These are phyloP conservation scores for Piloderma croceum DNA, from an alignment of 768 basidiomycete species.

Conservation along the genomic window DNA sequence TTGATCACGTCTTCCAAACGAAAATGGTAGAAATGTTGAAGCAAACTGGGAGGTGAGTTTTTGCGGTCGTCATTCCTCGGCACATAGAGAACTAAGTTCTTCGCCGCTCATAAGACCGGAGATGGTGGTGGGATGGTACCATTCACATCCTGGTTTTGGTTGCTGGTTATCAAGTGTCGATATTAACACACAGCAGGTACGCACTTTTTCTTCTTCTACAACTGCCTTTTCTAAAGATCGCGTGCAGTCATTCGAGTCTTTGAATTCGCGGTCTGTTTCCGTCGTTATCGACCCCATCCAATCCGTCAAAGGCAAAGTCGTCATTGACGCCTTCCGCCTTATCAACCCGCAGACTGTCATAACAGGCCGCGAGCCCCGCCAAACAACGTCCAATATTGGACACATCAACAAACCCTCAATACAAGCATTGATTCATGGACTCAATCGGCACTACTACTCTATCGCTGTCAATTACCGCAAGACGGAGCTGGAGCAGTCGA, in stretches of 20 bases:
- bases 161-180: conserved; percentile 99
- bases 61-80: too few relatives aligned
- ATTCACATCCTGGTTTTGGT: conserved; percentile 98
- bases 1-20: conserved; percentile 97
- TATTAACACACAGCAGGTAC: conserved; percentile 96
- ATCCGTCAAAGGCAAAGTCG: conserved; percentile 97
- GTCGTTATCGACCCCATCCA: conserved; percentile 99
- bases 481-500: conserved; percentile 95
- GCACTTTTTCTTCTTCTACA: conserved; percentile 13
- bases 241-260: conserved; percentile 87
- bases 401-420: conserved; percentile 99
- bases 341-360: conserved; percentile 90
- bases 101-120: conserved; percentile 84
- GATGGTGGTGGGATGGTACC: conserved; percentile 99
- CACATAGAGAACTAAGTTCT: too few relatives aligned
- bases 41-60: conserved; percentile 89
- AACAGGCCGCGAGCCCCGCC: conserved; percentile 89
- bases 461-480: conserved; percentile 98
- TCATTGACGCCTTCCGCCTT: conserved; percentile 97
- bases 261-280: conserved; percentile 89
- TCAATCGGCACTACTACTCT: conserved; percentile 97
- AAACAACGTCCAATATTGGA: conserved; percentile 97
- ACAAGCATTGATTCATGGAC: conserved; percentile 94
- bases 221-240: conserved; percentile 11
- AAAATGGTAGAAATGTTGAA: conserved; percentile 99